Evolutionary conservation across 2,329 filamentous ascomycete genomes (phyloP).

Genomic region (Calonectria ilicicola): DNA sequence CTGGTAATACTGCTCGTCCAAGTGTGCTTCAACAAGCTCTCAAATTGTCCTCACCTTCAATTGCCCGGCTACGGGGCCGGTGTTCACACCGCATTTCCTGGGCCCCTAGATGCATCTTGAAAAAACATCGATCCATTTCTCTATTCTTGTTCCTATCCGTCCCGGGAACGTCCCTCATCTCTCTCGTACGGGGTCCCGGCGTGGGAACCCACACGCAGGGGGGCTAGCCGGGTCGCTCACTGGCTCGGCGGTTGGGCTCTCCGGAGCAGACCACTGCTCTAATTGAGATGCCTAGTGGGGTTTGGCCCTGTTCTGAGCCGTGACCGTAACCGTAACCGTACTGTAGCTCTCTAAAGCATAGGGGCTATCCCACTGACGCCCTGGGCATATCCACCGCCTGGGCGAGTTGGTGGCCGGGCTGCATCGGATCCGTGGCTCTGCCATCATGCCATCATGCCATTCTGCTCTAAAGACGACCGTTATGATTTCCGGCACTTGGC

Average conservation of each 20-base stretch:
- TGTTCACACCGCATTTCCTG: neutral
- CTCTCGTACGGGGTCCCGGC: neutral
- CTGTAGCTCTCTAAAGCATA: neutral
- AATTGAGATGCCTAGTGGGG: neutral
- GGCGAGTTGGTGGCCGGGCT: slow-evolving; percentile 19
- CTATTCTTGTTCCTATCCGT: slow-evolving; percentile 7
- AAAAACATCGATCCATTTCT: neutral
- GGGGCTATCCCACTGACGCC: slow-evolving; percentile 7
- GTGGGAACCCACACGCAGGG: slow-evolving; percentile 13
- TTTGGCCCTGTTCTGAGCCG: slow-evolving; percentile 1
- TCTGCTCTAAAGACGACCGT: slow-evolving; percentile 37
- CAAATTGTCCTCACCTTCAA: neutral
- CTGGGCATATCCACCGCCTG: slow-evolving; percentile 7
- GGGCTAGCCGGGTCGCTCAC: neutral
- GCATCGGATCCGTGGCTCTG: slow-evolving; percentile 30
- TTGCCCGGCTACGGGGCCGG: neutral
- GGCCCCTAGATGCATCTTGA: neutral
- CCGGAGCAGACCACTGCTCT: slow-evolving; percentile 24
- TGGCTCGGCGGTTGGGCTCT: slow-evolving; percentile 16
- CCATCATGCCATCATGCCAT: slow-evolving; percentile 37
- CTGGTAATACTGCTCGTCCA: neutral
- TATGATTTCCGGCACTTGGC: slow-evolving; percentile 29
- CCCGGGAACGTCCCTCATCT: slow-evolving; percentile 8
- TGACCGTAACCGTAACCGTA: slow-evolving; percentile 24
- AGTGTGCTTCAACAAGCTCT: neutral